phyloP scores from a whole-genome alignment of 495 filamentous ascomycete genomes.

The Saxispiralis lemnorum region DNA sequence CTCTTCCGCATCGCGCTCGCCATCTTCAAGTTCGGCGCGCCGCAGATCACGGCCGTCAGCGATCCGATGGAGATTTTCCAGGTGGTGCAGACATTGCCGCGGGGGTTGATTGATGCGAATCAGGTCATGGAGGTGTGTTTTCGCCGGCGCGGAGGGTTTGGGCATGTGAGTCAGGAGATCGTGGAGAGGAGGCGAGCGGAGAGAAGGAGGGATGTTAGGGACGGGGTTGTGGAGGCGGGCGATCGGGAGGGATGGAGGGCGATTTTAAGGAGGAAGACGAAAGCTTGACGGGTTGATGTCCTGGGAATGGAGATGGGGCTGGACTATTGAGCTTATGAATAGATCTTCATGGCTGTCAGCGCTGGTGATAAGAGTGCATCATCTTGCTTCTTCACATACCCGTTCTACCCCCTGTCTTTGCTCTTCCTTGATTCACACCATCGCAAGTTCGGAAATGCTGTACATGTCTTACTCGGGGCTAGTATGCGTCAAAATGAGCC shows the following conservation, averaged over 20 bases:
- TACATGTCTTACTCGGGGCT: no score
- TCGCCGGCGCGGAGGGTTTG: slow-evolving; percentile 50
- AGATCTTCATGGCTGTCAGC: no score
- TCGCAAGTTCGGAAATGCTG: no score
- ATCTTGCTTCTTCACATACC: no score
- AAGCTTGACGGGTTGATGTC: slow-evolving; percentile 5
- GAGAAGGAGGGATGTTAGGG: slow-evolving; percentile 27
- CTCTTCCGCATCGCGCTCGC: slow-evolving; percentile 86
- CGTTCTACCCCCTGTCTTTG: no score
- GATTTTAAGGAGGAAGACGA: slow-evolving; percentile 10
- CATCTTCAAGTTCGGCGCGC: slow-evolving; percentile 81
- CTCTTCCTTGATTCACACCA: no score
- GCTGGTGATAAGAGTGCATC: no score
- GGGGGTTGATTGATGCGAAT: slow-evolving; percentile 65
- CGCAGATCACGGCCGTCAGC: slow-evolving; percentile 56
- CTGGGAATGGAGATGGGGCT: no score
- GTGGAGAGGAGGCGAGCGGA: slow-evolving; percentile 46
- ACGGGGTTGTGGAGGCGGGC: slow-evolving; percentile 4
- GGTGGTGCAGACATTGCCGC: slow-evolving; percentile 78
- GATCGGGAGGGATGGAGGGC: slow-evolving; percentile 1
- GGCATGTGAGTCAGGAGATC: slow-evolving; percentile 52
- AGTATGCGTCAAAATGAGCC: no score
- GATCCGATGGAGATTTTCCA: slow-evolving; percentile 96
- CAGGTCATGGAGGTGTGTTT: slow-evolving; percentile 65
- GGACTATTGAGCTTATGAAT: no score